Base-by-base conservation (phyloP, 371 early-diverging fungal species). In the Funneliformis caledonium region DNA sequence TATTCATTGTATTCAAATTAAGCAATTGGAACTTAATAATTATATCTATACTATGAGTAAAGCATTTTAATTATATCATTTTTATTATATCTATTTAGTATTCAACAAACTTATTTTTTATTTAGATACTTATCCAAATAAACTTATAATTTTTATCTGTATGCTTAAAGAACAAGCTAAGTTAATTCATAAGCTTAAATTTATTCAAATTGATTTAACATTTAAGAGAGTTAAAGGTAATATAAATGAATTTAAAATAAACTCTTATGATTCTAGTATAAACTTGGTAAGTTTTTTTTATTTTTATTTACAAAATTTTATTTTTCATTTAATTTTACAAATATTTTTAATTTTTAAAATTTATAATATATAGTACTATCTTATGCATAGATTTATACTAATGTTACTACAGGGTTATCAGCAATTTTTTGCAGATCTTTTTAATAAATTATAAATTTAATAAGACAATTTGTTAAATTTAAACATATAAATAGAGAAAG, bases 191-290 rank as follows among this genome's bases (percentile, higher is more conserved):
- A 45, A 16, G 19, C n/a, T 69, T 1, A n/a, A 22, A n/a, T 69
- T 19, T 8, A 42, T 69, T n/a, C 69, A 69, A 69, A 45, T 69
- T 43, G 43, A 69, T 33, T 14, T 69, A 9, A 42, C 65, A n/a
- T 69, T 69, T 22, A 69, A 69, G 33, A 33, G 14, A 47, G n/a
- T 47, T 5, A 69, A 69, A 47, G 69, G 22, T 1, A 43, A 69
- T 14, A 19, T 69, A 42, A 69, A 69, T 5, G 69, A 69, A 47
- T 69, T 69, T 45, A 45, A 69, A 69, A 69, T 69, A 1, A 69
- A 69, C 19, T 45, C n/a, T 10, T 69, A 69, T 47, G 37, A 69
- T 47, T 4, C 33, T 2, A 26, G 12, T 26, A 72, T 52, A 47
- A 52, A 6, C 12, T 72, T 33, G 31, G 52, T 72, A 72, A 72